Evolutionary conservation across 148 eudicot genomes (phyloP).

Genomic region (Salicornia ramosissima): DNA sequence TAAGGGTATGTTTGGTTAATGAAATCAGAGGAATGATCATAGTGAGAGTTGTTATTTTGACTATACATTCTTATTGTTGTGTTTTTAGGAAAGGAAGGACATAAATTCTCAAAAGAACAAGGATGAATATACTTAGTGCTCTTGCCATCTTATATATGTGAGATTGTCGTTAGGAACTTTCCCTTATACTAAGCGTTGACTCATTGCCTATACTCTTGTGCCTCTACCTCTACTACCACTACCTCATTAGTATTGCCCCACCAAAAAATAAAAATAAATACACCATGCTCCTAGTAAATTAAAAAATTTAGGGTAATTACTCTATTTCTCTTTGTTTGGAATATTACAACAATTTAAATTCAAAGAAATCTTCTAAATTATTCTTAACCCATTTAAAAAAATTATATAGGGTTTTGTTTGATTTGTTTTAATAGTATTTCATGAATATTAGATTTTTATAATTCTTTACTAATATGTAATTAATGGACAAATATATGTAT

Average conservation of each 20-base stretch:
- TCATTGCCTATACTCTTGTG: slow-evolving; percentile 19
- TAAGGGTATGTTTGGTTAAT: slow-evolving; percentile 21
- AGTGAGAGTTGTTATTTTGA: slow-evolving; percentile 16
- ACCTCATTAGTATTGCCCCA: slow-evolving; percentile 9
- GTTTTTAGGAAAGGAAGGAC: slow-evolving; percentile 4
- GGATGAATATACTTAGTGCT: slow-evolving; percentile 20
- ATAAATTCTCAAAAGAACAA: slow-evolving; percentile 6
- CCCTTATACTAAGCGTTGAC: slow-evolving; percentile 28
- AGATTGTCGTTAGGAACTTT: slow-evolving; percentile 12
- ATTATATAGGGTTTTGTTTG: too few species aligned
- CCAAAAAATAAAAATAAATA: slow-evolving; percentile 21
- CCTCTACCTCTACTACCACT: slow-evolving; percentile 15
- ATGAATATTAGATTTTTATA: too few species aligned
- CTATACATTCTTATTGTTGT: slow-evolving; percentile 23
- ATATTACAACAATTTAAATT: too few species aligned
- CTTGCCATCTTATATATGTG: slow-evolving; percentile 23
- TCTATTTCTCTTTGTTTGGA: too few species aligned
- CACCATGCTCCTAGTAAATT: too few species aligned
- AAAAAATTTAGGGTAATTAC: too few species aligned
- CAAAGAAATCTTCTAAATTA: too few species aligned
- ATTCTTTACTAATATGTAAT: too few species aligned
- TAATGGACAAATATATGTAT: too few species aligned
- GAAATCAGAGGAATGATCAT: slow-evolving; percentile 22
- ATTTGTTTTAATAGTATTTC: too few species aligned
- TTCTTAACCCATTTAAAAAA: too few species aligned